phyloP scores from a whole-genome alignment of 805 yeast species.

The Ogataea paradorogensis region DNA sequence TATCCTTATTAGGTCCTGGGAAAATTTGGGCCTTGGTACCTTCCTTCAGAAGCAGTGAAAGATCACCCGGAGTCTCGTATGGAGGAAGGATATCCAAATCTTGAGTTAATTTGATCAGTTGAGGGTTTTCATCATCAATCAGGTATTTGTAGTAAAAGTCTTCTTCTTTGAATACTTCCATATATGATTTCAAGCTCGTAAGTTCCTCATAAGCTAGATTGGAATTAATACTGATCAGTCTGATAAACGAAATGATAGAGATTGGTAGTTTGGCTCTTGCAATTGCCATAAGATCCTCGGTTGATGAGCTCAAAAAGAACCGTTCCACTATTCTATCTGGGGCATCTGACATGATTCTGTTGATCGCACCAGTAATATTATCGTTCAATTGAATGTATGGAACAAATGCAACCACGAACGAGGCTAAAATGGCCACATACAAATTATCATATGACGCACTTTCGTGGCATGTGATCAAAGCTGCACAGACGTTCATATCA shows the following conservation, averaged over 20 bases:
- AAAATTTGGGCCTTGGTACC: slow-evolving; percentile 73
- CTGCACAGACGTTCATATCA: slow-evolving; percentile 43
- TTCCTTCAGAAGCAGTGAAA: slow-evolving; percentile 42
- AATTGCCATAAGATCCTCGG: slow-evolving; percentile 45
- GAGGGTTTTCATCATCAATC: slow-evolving; percentile 53
- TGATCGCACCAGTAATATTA: slow-evolving; percentile 40
- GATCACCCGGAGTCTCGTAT: slow-evolving; percentile 42
- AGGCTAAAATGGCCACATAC: slow-evolving; percentile 48
- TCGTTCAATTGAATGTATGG: slow-evolving; percentile 51
- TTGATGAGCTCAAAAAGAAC: slow-evolving; percentile 46
- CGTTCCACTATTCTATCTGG: slow-evolving; percentile 43
- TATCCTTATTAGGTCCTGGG: slow-evolving; percentile 35
- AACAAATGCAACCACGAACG: slow-evolving; percentile 42
- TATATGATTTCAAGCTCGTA: slow-evolving; percentile 56
- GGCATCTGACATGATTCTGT: slow-evolving; percentile 40
- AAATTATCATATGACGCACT: slow-evolving; percentile 47
- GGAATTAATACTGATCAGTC: slow-evolving; percentile 59
- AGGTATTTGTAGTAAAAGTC: slow-evolving; percentile 40
- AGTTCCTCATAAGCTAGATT: slow-evolving; percentile 66
- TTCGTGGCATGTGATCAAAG: slow-evolving; percentile 40
- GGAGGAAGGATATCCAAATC: slow-evolving; percentile 48
- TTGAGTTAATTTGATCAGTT: slow-evolving; percentile 41
- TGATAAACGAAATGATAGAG: slow-evolving; percentile 56
- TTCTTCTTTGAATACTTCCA: slow-evolving; percentile 42
- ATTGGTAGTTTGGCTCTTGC: slow-evolving; percentile 75